Evolutionary conservation across 768 basidiomycete genomes (phyloP), one percentile per base, ranked within the genome.

Genomic region (Hebeloma cylindrosporum): DNA sequence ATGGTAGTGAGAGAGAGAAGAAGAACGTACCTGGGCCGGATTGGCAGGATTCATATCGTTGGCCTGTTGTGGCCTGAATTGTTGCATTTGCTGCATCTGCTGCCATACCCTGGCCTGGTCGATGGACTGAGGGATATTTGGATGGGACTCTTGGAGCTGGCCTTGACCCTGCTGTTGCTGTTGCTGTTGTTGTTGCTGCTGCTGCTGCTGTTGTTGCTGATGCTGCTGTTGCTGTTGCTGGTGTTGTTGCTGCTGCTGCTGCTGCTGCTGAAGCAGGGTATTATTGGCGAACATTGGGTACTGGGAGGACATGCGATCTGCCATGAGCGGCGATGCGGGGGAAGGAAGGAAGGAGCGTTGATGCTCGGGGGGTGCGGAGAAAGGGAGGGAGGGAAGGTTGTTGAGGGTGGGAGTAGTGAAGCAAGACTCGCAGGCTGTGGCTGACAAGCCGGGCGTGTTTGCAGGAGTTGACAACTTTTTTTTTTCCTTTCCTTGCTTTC

Each of bases 61-160:
- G 43, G 31, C 52, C 37, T 43, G 34, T 37, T 46, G 40, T 25
- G 51, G 40, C 43, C 54, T 58, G 33, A 47, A 41, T 49, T 70
- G 68, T 40, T 63, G 58, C 46, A 60, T 54, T 45, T 54, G 49
- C 31, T 45, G 42, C 40, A 77, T 74, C 62, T 79, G 74, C 62
- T 76, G 75, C 83, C 81, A 84, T 55, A 78, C 67, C 48, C 73
- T 76, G 49, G 52, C 52, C 21, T 77, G 74, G 60, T 83, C 82
- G 60, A 72, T 50, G 63, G 29, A 34, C 64, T 64, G 57, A 73
- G 56, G 69, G 68, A 32, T 66, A 59, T 59, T 62, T 64, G 39
- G 61, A 57, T 64, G 58, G 51, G 73, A 71, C 40, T 74, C 76
- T 25, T 69, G 74, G 23, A 58, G 59, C 49, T 75, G 71, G 67